Evolutionary conservation across 768 basidiomycete genomes (phyloP), one percentile per base, ranked within the genome.

Genomic region (Podaxis sp.): DNA sequence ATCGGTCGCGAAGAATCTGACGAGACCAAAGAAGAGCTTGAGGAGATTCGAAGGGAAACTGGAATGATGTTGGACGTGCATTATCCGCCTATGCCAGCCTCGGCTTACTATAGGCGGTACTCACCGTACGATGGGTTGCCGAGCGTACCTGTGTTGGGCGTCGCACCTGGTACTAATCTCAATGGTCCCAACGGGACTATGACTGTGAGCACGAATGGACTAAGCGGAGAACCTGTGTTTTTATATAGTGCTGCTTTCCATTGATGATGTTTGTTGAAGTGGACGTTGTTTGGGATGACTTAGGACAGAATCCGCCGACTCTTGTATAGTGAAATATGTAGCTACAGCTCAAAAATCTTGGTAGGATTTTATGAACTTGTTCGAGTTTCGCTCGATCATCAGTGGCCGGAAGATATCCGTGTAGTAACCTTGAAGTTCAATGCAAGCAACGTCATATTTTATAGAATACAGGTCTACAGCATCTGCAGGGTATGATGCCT

Each of bases 91-190:
- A 20, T 49, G 24, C 61, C 54, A 0, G 12, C 48, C 6, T 38
- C 61, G 30, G 33, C 52, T 6, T 54, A 56, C 50, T 62, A 56
- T 20, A 62, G 55, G 37, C 28, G 48, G 46, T 62, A 62, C 22
- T 56, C 61, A 22, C 61, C 61, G 6, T 62, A 62, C 30, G 61
- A 56, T 30, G 61, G 61, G 6, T 56, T 62, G 28, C 61, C 61
- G 12, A 62, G 61, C 28, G 61, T 56, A 8, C 61, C 61, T 17
- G 55, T 62, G 7, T 30, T 62, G 26, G 61, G 61, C 1, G 55
- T 41, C 40, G 37, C 33, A 22, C 46, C 61, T n/a, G 55, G 46
- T 38, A 22, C 36, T 17, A 46, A 22, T 46, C 20, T n/a, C n/a
- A 20, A 20, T 10, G 38, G 48, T 56, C 30, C 33, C 2, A 30